A percentile compares a stretch with the other conserved stretches of the same genome.
phyloP scores from a whole-genome alignment of 2,329 filamentous ascomycete genomes.

The Botryotinia globosa region DNA sequence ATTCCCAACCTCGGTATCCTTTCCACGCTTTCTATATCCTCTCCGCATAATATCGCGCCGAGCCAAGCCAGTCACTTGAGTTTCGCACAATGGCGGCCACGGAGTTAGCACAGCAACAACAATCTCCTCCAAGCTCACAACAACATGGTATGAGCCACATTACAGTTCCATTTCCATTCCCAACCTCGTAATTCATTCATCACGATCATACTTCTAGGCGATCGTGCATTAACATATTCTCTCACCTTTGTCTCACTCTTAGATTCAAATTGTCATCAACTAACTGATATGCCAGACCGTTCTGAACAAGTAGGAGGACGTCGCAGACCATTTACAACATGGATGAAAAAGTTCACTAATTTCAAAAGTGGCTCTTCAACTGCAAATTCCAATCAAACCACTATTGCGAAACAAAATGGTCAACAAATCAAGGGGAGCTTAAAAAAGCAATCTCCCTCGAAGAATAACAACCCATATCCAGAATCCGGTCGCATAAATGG shows the following conservation, averaged over 20 bases:
- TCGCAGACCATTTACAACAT: constrained; percentile 82
- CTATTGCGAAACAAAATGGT: constrained; percentile 43
- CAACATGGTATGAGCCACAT: constrained; percentile 41
- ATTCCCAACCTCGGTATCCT: neutral
- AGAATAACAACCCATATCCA: constrained; percentile 83
- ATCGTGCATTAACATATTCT: neutral
- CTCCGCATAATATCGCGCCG: neutral
- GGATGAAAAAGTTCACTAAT: constrained; percentile 90
- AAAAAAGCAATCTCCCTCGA: constrained; percentile 56
- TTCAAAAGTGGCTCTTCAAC: constrained; percentile 71
- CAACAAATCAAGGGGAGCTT: constrained; percentile 43
- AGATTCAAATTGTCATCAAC: constrained; percentile 16
- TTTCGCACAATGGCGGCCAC: constrained; percentile 40
- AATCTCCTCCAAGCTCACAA: constrained; percentile 9
- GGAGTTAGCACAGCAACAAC: constrained; percentile 43
- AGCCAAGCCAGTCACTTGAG: neutral
- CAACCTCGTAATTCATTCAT: constrained; percentile 14
- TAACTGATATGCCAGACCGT: constrained; percentile 55
- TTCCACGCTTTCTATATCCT: neutral
- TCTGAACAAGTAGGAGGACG: constrained; percentile 56
- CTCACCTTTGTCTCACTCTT: neutral
- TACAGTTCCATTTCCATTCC: constrained; percentile 9
- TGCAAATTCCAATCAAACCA: constrained; percentile 46
- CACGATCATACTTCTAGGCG: constrained; percentile 16
- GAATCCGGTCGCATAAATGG: constrained; percentile 64